Evolutionary conservation across 306 rosid genomes (phyloP).

Genomic region (Gastrolobium bilobum): DNA sequence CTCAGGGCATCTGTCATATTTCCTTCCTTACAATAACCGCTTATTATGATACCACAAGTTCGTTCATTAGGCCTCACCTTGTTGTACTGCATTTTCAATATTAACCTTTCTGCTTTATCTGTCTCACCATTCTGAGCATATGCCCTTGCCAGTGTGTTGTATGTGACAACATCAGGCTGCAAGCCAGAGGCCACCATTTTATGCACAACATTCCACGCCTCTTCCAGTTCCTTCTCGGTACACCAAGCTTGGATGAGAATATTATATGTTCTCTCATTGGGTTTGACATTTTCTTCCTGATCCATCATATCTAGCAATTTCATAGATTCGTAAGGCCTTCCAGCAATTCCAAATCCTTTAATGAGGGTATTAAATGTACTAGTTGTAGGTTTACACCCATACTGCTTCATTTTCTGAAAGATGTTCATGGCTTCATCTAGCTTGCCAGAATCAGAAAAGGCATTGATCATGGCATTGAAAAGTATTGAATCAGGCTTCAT

Average conservation of each 20-base stretch:
- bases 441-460: constrained; percentile 85
- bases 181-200: constrained; percentile 82
- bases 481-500: constrained; percentile 87
- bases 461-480: constrained; percentile 92
- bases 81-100: constrained; percentile 72
- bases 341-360: constrained; percentile 83
- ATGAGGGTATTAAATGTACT: constrained; percentile 93
- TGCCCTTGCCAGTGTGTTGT: constrained; percentile 86
- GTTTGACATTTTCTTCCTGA: constrained; percentile 64
- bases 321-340: constrained; percentile 78
- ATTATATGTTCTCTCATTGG: constrained; percentile 87
- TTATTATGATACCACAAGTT: constrained; percentile 84
- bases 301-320: constrained; percentile 79
- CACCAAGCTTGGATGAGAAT: constrained; percentile 91
- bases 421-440: constrained; percentile 74
- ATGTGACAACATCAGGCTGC: constrained; percentile 89
- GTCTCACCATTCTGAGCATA: constrained; percentile 88
- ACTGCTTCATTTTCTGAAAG: constrained; percentile 80
- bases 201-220: constrained; percentile 80
- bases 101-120: constrained; percentile 71
- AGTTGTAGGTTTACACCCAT: constrained; percentile 83
- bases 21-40: constrained; percentile 92
- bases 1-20: constrained; percentile 83
- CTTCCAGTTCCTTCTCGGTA: constrained; percentile 66
- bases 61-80: constrained; percentile 81